Evolutionary conservation across 2,329 filamentous ascomycete species (phyloP).

Genomic region (Aspergillus ochraceoroseus): DNA sequence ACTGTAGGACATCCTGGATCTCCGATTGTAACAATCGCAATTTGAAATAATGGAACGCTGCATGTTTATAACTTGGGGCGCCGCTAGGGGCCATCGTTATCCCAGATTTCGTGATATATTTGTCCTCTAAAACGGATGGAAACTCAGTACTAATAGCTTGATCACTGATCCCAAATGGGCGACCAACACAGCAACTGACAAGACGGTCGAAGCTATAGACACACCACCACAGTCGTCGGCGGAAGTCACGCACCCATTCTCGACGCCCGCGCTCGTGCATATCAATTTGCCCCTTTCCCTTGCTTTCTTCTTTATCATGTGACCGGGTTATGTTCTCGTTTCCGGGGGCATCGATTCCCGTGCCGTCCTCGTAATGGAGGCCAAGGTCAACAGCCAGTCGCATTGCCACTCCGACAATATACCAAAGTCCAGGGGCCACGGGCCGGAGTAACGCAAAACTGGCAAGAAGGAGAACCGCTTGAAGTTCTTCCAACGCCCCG

Average conservation of each 20-base stretch:
- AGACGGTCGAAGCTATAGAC: conserved; percentile 93
- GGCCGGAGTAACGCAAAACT: conserved; percentile 88
- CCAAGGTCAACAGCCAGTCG: conserved; percentile 87
- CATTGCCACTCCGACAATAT: conserved; percentile 91
- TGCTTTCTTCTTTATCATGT: conserved; percentile 20
- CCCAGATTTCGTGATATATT: conserved; percentile 75
- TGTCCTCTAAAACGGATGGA: conserved; percentile 80
- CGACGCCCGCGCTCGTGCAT: conserved; percentile 60
- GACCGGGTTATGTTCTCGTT: conserved; percentile 31
- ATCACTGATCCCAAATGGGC: conserved; percentile 92
- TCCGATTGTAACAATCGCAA: conserved; percentile 86
- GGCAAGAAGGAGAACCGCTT: conserved; percentile 84
- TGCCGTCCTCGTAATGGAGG: conserved; percentile 85
- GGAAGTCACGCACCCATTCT: conserved; percentile 80
- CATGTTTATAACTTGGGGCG: conserved; percentile 79
- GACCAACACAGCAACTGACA: conserved; percentile 86
- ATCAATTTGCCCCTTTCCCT: conserved; percentile 40
- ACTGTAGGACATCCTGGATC: conserved; percentile 87
- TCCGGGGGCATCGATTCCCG: conserved; percentile 52
- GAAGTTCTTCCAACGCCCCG: conserved; percentile 84
- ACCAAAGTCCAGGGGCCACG: conserved; percentile 91
- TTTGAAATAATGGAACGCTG: conserved; percentile 87
- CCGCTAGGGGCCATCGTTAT: conserved; percentile 60
- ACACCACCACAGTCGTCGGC: conserved; percentile 91
- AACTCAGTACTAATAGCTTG: conserved; percentile 95